phyloP scores from a whole-genome alignment of 352 stramenopile species.

The Globisporangium emineosum region DNA sequence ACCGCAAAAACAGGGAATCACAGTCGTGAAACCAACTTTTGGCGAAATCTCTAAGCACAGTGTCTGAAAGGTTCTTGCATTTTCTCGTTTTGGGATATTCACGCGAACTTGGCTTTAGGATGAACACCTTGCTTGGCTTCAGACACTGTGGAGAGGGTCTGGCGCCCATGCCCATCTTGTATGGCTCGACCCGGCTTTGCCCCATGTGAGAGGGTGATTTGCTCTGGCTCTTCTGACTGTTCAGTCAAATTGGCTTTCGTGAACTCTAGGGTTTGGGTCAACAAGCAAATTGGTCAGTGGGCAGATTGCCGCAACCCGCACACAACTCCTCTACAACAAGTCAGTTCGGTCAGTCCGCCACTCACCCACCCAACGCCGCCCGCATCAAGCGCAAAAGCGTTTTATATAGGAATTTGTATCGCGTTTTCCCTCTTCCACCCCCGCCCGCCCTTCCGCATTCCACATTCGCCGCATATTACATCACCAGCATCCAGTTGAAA shows the following conservation, averaged over 20 bases:
- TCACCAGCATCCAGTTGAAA: background rate
- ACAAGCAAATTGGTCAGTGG: background rate
- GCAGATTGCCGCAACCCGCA: background rate
- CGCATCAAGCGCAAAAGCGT: background rate
- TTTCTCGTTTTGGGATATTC: no score
- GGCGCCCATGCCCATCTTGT: no score
- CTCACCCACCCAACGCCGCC: no score
- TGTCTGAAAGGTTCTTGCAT: no score
- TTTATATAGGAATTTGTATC: conserved; percentile 4
- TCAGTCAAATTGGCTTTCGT: background rate
- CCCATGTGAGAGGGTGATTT: background rate
- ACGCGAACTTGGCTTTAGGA: no score
- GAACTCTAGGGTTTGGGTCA: background rate
- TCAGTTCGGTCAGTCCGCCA: conserved; percentile 8
- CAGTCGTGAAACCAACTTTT: background rate
- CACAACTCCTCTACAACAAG: conserved; percentile 6
- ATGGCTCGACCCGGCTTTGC: background rate
- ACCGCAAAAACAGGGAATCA: background rate
- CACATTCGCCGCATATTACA: conserved; percentile 1
- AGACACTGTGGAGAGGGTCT: no score
- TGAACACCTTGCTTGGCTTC: no score
- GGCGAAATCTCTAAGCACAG: no score
- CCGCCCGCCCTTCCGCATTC: background rate
- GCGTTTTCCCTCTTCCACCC: conserved; percentile 2
- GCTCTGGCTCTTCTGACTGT: background rate